Evolutionary conservation across 192 early-diverging fungal genomes (phyloP), one percentile per base, ranked within the genome.

Genomic region (Backusella liffmaniae): DNA sequence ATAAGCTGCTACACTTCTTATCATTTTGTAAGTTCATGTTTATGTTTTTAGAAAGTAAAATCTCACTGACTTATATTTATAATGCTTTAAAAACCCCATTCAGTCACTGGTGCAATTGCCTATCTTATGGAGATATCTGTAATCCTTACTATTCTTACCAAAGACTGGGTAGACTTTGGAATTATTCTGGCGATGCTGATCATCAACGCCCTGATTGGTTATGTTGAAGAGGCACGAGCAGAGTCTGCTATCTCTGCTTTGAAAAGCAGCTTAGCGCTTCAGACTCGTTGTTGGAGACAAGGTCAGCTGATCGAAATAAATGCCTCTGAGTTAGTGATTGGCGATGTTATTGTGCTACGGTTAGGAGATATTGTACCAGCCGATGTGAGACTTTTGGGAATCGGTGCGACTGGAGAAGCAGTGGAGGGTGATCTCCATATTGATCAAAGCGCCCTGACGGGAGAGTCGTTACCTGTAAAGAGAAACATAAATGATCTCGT

Each of bases 321-420:
- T 39, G 84, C 86, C 2, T 73, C 75, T 6, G 79, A 80, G 23
- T 74, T 94, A 34, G 92, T 93, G 3, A 89, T 92, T 66, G 92
- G 92, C n/a, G 92, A 94, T 70, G 75, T 94, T 34, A 88, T 94
- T 73, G 86, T 89, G 13, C 71, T 94, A 21, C 87, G 92, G 65
- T 76, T 93, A 34, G 92, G 92, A 36, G 92, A 94, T 84, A 93
- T 94, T 80, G 82, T 94, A 35, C 92, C 92, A 46, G 92, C 92
- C 12, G 92, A 94, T 75, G 86, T 79, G 36, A 83, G 86, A 2
- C 65, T 91, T 32, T 77, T 90, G 59, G 88, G 87, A 0, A 80
- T 89, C 56, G 80, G 79, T 26, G 79, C 84, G 5, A 83, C 83
- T 9, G 86, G 86, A 34, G 91, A 90, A 72, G 73, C 79, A 0